Evolutionary conservation across 345 rosid species (phyloP).

Genomic region (Sisymbrium altissimum): DNA sequence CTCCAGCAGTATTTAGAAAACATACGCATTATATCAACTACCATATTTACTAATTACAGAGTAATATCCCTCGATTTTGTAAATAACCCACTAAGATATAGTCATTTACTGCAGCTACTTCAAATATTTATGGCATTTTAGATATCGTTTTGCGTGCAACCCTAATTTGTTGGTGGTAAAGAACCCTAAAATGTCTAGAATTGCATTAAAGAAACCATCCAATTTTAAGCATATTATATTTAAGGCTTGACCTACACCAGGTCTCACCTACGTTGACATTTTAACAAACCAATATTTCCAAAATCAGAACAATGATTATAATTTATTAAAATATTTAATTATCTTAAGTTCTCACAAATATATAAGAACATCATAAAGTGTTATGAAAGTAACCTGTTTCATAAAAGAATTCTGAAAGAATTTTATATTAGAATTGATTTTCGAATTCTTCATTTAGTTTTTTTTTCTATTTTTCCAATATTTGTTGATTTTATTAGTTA

Average conservation of each 20-base stretch:
- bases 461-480: background rate
- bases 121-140: background rate
- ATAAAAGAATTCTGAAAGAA: background rate
- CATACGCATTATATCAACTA: too few species aligned
- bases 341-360: background rate
- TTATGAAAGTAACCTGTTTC: background rate
- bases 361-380: background rate
- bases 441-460: background rate
- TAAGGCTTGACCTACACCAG: background rate
- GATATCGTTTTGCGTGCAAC: background rate
- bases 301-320: too few species aligned
- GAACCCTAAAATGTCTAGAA: constrained; percentile 1
- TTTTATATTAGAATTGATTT: background rate
- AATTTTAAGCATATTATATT: background rate
- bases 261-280: constrained; percentile 13
- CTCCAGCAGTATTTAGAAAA: too few species aligned
- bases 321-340: too few species aligned
- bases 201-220: background rate
- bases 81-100: too few species aligned
- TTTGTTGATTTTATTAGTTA: background rate
- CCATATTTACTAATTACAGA: too few species aligned
- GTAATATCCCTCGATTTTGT: too few species aligned
- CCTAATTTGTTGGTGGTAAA: background rate
- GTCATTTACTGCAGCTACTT: too few species aligned
- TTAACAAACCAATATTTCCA: background rate